Evolutionary conservation across 306 rosid species (phyloP), one percentile per base, ranked within the genome.

Genomic region (Cucurbita moschata): DNA sequence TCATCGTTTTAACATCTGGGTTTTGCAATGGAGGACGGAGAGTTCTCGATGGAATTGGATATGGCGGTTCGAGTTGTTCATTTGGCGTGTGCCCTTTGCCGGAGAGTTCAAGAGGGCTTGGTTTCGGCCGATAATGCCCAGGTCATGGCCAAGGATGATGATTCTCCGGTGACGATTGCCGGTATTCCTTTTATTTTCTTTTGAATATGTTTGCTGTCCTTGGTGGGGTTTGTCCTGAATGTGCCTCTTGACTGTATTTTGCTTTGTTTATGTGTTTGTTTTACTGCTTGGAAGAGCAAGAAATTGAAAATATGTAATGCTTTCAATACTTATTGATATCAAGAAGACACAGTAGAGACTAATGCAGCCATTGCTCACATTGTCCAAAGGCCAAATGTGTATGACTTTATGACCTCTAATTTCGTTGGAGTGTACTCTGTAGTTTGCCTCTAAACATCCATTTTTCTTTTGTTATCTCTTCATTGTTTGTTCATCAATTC

Each of bases 111-210:
- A 61, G 85, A 86, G 82, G 81, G 84, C 64, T 76, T 87, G 67
- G 79, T 86, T 72, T 77, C 81, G 1, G 66, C 71, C n/a, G 61
- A 10, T 74, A 55, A 57, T 63, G 83, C 76, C 51, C 84, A 78
- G 23, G 88, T 92, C 77, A 53, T 79, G 56, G 79, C 98, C 58
- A 92, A 92, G 81, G 96, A 88, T n/a, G 98, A 92, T 79, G 91
- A 90, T 81, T 92, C 98, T 80, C 98, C 88, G 30, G 96, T 92
- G 26, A 92, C 98, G 30, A 83, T 92, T 75, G 98, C 96, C 44
- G 98, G 98, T 92, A 85, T 72, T 77, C 73, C 23, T 47, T 69
- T 23, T 26, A 1, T 69, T 1, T 10, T 43, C 0, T 44, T 44
- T 9, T 73, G 50, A 43, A 13, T 58, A 64, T 21, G 64, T 46